Evolutionary conservation across 2,329 filamentous ascomycete species (phyloP), one percentile per base, ranked within the genome.

Genomic region (Sporothrix pallida): DNA sequence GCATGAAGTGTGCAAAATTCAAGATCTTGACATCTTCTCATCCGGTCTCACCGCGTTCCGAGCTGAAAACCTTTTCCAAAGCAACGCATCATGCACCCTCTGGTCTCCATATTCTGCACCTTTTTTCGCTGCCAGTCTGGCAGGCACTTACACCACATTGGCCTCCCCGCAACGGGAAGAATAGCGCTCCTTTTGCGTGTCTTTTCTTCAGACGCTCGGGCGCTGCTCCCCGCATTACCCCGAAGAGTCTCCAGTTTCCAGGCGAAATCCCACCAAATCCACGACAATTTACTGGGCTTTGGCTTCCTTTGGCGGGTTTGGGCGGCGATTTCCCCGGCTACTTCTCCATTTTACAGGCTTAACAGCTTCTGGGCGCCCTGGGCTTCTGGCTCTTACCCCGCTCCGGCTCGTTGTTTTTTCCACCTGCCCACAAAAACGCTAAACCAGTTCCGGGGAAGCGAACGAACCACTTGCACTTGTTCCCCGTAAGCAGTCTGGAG

Each of bases 201-300:
- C 23, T 58, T 23, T 26, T 26, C 23, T 26, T 15, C 23, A 26
- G 23, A 20, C 56, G 7, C 60, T 63, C 7, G 12, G 10, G 8
- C 31, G 31, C 31, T 2, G 46, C 60, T 72, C 71, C 71, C 71
- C 62, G 62, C 71, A 72, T 68, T 72, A 72, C 71, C 71, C 71
- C 71, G 50, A 56, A 37, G 31, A 5, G 31, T 37, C 31, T 37
- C 31, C 31, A 37, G 23, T 26, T 37, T 37, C 31, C 31, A 37
- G 31, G 31, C 31, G 31, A 37, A 37, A 37, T 37, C 31, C 31
- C 31, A 5, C 31, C 31, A 37, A 37, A 37, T 37, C 31, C 31
- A 37, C 31, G 31, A 37, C 4, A 37, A 37, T 5, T 37, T 37
- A 37, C 31, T 68, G 12, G 20, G 52, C 20, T 2, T 20, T 12